Base-by-base conservation (phyloP, 2,329 filamentous ascomycete species). In the Colletotrichum scovillei region DNA sequence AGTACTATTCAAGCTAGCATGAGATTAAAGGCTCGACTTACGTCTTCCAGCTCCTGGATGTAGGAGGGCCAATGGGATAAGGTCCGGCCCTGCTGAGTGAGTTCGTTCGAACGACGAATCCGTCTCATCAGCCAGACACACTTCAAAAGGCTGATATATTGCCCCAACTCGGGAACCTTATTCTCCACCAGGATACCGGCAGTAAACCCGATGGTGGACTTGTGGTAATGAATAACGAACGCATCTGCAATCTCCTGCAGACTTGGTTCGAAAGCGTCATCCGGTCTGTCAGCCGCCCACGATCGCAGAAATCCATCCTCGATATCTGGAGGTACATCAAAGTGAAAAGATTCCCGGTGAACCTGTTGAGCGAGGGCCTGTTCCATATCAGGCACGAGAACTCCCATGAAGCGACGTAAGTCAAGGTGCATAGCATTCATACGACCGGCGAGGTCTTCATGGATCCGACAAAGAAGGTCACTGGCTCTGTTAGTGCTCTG, bases 1-100 rank as follows among this genome's bases (percentile, higher is more conserved):
- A 55, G 56, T 19, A 14, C 11, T 14, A 7, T 14, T 12, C 6
- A 7, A 1, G 3, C 5, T 3, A 5, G 19, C 7, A 24, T 4
- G 26, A 5, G 14, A 8, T 19, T 42, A 14, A 7, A 30, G 16
- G 11, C 11, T 32, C 7, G 38, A 12, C 80, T 76, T 62, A 81
- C 80, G 52, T 81, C 78, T 69, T 82, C 79, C 2, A 82, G 76
- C 64, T 82, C 77, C 7, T 74, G 75, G 16, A 78, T 68, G 30
- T 81, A 82, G 1, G 81, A 82, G n/a, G 81, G 81, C 81, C 81
- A 82, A 42, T 82, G 81, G 2, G 80, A 82, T 22, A 79, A 77
- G 9, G 70, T 57, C 1, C 72, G 57, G 11, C 42, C n/a, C 1
- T 74, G 68, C 3, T 69, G 32, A 4, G 49, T 59, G 1, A 81